A percentile compares a stretch with the other conserved stretches of the same genome.
Evolutionary conservation across 148 eudicot genomes (phyloP).

Genomic region (Limonium bicolor): DNA sequence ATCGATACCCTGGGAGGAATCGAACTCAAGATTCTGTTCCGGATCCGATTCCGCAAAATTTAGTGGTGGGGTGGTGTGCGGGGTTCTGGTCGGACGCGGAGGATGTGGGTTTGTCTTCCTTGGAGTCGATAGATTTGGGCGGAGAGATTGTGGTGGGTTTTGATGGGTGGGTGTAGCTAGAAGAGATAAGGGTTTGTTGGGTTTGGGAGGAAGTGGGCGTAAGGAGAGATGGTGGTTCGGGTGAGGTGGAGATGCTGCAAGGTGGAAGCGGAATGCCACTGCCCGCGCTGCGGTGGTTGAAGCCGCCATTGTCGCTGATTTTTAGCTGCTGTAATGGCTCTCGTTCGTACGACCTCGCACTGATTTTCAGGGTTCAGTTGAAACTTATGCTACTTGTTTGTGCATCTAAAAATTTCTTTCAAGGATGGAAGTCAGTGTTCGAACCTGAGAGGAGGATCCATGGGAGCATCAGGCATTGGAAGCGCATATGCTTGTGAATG

Average conservation of each 20-base stretch:
- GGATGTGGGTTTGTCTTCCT: conserved; percentile 64
- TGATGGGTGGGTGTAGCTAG: conserved; percentile 7
- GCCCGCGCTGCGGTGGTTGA: conserved; percentile 27
- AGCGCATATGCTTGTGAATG: no score
- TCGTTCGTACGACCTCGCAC: no score
- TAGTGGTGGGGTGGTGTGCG: conserved; percentile 19
- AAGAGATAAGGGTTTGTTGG: conserved; percentile 55
- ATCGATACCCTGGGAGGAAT: conserved; percentile 15
- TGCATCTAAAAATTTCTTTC: no score
- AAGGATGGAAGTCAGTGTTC: no score
- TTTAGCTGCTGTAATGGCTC: no score
- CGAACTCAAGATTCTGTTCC: not conserved
- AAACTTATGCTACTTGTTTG: no score
- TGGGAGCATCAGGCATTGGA: no score
- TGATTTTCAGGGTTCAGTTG: no score
- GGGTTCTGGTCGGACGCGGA: conserved; percentile 16
- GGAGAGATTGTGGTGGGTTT: conserved; percentile 5
- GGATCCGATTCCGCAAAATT: no score
- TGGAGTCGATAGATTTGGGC: conserved; percentile 52
- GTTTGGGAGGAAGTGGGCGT: conserved; percentile 16
- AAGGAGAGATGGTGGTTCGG: conserved; percentile 8
- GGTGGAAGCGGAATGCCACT: conserved; percentile 24
- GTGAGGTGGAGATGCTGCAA: conserved; percentile 11
- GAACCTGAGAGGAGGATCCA: no score
- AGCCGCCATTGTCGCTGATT: no score